phyloP scores from a whole-genome alignment of 2,329 filamentous ascomycete genomes.

The Talaromyces sp. region DNA sequence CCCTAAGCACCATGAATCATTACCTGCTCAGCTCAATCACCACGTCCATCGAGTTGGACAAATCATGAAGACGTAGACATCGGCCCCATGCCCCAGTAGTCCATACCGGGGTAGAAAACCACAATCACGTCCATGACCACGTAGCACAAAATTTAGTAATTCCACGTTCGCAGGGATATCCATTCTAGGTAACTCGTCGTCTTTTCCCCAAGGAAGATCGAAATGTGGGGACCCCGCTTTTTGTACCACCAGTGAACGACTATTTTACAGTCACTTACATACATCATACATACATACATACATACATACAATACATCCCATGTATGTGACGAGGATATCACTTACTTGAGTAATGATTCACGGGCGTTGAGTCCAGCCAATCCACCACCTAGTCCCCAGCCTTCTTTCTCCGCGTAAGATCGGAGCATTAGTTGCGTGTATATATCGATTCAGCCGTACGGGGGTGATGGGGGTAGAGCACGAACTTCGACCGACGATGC shows the following conservation, averaged over 20 bases:
- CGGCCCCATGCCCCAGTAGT: too few relatives aligned
- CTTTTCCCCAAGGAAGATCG: too few relatives aligned
- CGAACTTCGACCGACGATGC: not conserved
- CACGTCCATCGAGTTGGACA: not conserved
- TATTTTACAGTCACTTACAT: not conserved
- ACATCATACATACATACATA: not conserved
- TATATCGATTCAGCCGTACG: not conserved
- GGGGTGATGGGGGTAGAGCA: not conserved
- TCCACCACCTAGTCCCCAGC: not conserved
- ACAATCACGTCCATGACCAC: too few relatives aligned
- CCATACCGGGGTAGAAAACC: too few relatives aligned
- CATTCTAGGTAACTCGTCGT: not conserved
- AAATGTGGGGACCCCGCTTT: slow-evolving; percentile 16
- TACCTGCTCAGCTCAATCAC: not conserved
- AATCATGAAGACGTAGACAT: not conserved
- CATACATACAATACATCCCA: slow-evolving; percentile 3
- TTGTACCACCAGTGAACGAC: slow-evolving; percentile 5
- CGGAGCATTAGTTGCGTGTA: not conserved
- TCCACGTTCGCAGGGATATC: not conserved
- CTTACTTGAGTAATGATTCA: not conserved
- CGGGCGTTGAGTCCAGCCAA: not conserved
- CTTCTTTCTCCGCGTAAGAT: not conserved
- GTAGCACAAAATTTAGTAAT: not conserved
- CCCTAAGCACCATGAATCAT: not conserved
- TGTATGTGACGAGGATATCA: not conserved